Conservation (phyloP, 179 eudicot species). For the Carnegiea gigantea region DNA sequence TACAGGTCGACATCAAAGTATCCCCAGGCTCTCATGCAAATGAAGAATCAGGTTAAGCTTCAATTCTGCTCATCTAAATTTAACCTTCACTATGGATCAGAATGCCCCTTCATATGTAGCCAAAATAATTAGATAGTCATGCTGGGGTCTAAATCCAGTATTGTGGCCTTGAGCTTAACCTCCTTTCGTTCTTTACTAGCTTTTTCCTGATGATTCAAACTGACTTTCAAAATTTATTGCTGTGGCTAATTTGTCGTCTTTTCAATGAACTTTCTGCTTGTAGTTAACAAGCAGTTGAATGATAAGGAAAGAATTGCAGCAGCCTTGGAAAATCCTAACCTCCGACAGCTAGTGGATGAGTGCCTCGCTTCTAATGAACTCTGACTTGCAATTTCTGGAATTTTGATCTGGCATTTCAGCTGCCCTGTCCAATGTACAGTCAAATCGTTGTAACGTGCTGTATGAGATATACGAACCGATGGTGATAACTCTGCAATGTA, state of each 20-base stretch:
- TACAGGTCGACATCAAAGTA: slow-evolving; percentile 85
- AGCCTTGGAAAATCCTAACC: slow-evolving; percentile 82
- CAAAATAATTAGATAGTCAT: not conserved
- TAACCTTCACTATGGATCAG: not conserved
- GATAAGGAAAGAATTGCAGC: slow-evolving; percentile 95
- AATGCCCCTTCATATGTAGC: not conserved
- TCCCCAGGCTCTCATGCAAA: slow-evolving; percentile 91
- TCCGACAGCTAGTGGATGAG: slow-evolving; percentile 83
- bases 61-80: not conserved
- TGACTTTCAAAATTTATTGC: too few relatives aligned
- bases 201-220: not conserved
- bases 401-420: not conserved
- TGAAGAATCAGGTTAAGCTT: slow-evolving; percentile 72
- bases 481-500: slow-evolving; percentile 13
- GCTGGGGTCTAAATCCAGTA: not conserved
- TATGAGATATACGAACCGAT: not conserved
- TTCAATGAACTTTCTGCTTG: slow-evolving; percentile 14
- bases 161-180: not conserved
- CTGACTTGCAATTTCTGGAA: slow-evolving; percentile 19
- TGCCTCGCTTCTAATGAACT: slow-evolving; percentile 60
- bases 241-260: not conserved
- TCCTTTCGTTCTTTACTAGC: not conserved
- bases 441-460: slow-evolving; percentile 11
- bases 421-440: slow-evolving; percentile 20
- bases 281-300: slow-evolving; percentile 92